phyloP scores from a whole-genome alignment of 1,139 yeast species.

The Yamadazyma siamensis region DNA sequence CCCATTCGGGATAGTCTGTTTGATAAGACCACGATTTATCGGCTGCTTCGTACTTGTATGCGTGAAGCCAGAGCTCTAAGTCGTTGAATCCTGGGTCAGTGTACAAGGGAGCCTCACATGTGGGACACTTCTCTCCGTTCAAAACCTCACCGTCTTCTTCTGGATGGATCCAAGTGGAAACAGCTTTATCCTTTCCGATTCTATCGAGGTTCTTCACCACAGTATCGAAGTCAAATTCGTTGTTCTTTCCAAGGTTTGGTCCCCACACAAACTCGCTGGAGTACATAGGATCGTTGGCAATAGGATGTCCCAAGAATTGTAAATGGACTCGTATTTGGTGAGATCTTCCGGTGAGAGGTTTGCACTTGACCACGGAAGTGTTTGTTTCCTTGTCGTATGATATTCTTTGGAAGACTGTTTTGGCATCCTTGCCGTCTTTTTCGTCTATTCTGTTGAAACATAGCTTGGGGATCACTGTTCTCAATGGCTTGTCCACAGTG shows the following conservation, averaged over 20 bases:
- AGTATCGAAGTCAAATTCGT: slow-evolving; percentile 44
- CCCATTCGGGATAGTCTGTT: slow-evolving; percentile 88
- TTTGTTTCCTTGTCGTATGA: slow-evolving; percentile 56
- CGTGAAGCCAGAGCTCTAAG: slow-evolving; percentile 86
- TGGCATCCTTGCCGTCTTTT: slow-evolving; percentile 64
- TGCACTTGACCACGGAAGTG: slow-evolving; percentile 74
- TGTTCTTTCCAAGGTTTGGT: slow-evolving; percentile 49
- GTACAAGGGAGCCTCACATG: slow-evolving; percentile 71
- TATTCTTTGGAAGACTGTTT: slow-evolving; percentile 51
- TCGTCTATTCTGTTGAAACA: slow-evolving; percentile 70
- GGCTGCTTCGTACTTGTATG: slow-evolving; percentile 66
- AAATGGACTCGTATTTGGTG: slow-evolving; percentile 94
- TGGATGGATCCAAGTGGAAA: slow-evolving; percentile 67
- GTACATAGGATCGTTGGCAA: slow-evolving; percentile 92
- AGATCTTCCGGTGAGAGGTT: slow-evolving; percentile 87
- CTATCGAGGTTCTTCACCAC: slow-evolving; percentile 49
- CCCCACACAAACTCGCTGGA: slow-evolving; percentile 73
- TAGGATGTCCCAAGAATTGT: slow-evolving; percentile 83
- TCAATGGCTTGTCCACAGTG: slow-evolving; percentile 64
- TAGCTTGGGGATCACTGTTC: slow-evolving; percentile 72
- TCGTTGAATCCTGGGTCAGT: slow-evolving; percentile 89
- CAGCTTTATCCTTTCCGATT: slow-evolving; percentile 66
- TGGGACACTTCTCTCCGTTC: slow-evolving; percentile 55
- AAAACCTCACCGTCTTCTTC: slow-evolving; percentile 59
- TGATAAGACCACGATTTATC: slow-evolving; percentile 67